Evolutionary conservation across 352 stramenopile species (phyloP).

Genomic region (Globisporangium lucens): DNA sequence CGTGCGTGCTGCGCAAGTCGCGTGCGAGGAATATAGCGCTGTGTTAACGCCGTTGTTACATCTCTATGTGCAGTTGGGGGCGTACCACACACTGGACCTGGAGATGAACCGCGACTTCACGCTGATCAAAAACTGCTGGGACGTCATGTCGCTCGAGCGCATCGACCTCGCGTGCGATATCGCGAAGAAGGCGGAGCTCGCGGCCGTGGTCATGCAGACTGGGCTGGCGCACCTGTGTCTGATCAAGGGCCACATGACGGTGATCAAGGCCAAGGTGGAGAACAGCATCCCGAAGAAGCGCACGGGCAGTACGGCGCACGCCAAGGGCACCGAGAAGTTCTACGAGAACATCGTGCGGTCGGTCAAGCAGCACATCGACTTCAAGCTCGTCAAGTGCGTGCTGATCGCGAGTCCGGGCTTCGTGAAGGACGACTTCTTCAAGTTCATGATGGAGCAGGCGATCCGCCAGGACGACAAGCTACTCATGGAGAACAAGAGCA

Average conservation of each 20-base stretch:
- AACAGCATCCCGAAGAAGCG: slow-evolving; percentile 97
- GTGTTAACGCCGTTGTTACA: background rate
- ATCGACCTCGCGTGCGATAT: slow-evolving; percentile 95
- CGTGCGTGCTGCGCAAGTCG: slow-evolving; percentile 5
- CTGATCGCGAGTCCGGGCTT: slow-evolving; percentile 95
- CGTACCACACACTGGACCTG: slow-evolving; percentile 97
- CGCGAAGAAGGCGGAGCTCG: slow-evolving; percentile 93
- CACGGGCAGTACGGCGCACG: slow-evolving; percentile 91
- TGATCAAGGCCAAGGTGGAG: slow-evolving; percentile 94
- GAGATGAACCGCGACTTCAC: slow-evolving; percentile 97
- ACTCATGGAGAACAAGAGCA: slow-evolving; percentile 95
- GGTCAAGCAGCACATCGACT: slow-evolving; percentile 95
- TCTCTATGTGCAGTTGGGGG: slow-evolving; percentile 74
- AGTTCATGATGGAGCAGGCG: slow-evolving; percentile 92
- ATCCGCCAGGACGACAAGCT: slow-evolving; percentile 92
- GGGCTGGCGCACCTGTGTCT: slow-evolving; percentile 96
- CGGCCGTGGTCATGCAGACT: slow-evolving; percentile 95
- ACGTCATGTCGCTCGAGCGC: slow-evolving; percentile 96
- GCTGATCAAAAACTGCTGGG: slow-evolving; percentile 96
- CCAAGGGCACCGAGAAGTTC: slow-evolving; percentile 94
- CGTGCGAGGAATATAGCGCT: background rate
- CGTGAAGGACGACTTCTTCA: slow-evolving; percentile 98
- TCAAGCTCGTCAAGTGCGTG: slow-evolving; percentile 95
- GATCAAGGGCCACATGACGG: slow-evolving; percentile 96
- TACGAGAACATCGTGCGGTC: slow-evolving; percentile 96